Evolutionary conservation across 768 basidiomycete species (phyloP).

Genomic region (Termitomyces sp.): DNA sequence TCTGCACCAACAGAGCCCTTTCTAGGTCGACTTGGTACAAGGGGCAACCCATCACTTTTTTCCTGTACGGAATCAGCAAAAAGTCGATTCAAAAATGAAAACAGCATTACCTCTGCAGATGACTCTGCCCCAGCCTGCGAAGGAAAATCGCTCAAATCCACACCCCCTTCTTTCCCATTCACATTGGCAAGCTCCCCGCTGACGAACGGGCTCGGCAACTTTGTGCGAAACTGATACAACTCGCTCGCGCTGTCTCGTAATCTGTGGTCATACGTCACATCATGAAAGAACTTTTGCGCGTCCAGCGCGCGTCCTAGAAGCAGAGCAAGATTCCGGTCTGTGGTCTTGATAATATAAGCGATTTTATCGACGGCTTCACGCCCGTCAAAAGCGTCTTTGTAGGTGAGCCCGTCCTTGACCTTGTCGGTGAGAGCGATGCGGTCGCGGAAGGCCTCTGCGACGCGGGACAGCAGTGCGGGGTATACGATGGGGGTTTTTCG

Average conservation of each 20-base stretch:
- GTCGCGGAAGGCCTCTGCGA: slow-evolving; percentile 90
- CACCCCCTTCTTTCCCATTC: slow-evolving; percentile 14
- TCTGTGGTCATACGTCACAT: slow-evolving; percentile 98
- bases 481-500: slow-evolving; percentile 80
- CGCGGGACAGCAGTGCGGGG: slow-evolving; percentile 93
- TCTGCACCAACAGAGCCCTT: slow-evolving; percentile 50
- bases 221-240: slow-evolving; percentile 90
- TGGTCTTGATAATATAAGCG: slow-evolving; percentile 97
- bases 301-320: slow-evolving; percentile 95
- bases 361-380: slow-evolving; percentile 97
- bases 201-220: slow-evolving; percentile 81
- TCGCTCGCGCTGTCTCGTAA: slow-evolving; percentile 85
- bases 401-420: slow-evolving; percentile 92
- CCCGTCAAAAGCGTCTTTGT: slow-evolving; percentile 96
- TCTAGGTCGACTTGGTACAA: slow-evolving; percentile 29
- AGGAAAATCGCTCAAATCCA: slow-evolving; percentile 15
- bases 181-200: slow-evolving; percentile 61
- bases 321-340: slow-evolving; percentile 93
- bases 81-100: slow-evolving; percentile 1
- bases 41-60: slow-evolving; percentile 29
- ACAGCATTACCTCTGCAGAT: slow-evolving; percentile 25
- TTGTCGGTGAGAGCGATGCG: slow-evolving; percentile 77
- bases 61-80: slow-evolving; percentile 21
- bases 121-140: slow-evolving; percentile 20
- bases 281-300: slow-evolving; percentile 98